Base-by-base conservation (phyloP, 768 basidiomycete species). In the Pholiota conissans region DNA sequence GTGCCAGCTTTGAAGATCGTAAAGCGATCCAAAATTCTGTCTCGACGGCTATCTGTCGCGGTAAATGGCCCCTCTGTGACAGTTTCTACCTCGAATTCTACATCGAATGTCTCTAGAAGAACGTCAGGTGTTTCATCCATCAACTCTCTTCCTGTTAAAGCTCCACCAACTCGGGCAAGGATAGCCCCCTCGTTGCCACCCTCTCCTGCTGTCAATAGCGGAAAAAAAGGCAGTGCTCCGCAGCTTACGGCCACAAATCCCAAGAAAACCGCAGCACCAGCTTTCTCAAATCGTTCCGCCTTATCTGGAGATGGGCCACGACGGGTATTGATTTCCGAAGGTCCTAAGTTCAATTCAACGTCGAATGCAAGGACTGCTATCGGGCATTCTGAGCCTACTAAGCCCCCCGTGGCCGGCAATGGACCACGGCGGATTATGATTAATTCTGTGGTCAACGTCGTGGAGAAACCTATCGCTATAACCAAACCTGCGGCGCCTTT, bases 1-100 rank as follows among this genome's bases (percentile, higher is more conserved):
- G 69, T 81, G 22, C 75, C 76, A 48, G 82, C 76, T 42, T 65
- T 82, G 35, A 76, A 73, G 29, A 80, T 83, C n/a, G 74, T 83
- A 26, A 84, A 83, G 60, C 72, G 79, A 46, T 61, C 64, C 16
- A 61, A 49, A 51, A 39, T 56, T 2, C 11, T 60, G 18, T 37
- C 58, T 18, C 62, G 58, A 20, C 54, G 49, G 40, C 5, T 52
- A 49, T 46, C 54, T 40, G 45, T 26, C 30, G 26, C 35, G 49
- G 45, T 32, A 2, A 56, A 56, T 32, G 26, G 16, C 30, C 32
- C 24, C 24, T 30, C 53, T 18, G 13, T 42, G 26, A 16, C 45
- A 39, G 54, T 29, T 20, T 49, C 57, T 18, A 42, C 52, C 20
- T n/a, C 52, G 35, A 35, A 45, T 13, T 30, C 49, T 20, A 58